Evolutionary conservation across 1,139 yeast genomes (phyloP).

Genomic region (Magnusiomyces clavatus): DNA sequence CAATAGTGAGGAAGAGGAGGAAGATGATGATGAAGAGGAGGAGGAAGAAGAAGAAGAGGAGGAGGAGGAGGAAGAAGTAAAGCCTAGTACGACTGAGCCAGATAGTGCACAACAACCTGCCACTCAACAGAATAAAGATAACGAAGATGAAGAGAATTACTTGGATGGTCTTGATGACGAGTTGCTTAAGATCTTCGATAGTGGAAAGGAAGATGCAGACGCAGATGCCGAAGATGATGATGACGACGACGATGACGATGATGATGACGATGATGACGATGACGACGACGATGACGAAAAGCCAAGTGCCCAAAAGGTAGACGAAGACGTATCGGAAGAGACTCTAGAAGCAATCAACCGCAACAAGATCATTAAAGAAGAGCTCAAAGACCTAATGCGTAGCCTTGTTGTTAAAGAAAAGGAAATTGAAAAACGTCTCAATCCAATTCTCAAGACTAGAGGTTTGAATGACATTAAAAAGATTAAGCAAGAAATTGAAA

Average conservation of each 20-base stretch:
- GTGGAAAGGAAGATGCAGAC: constrained; percentile 3
- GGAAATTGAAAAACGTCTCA: constrained; percentile 70
- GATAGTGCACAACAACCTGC: neutral
- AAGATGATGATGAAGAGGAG: constrained; percentile 21
- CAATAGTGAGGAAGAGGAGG: constrained; percentile 27
- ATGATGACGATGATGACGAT: constrained; percentile 8
- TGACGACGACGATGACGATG: constrained; percentile 8
- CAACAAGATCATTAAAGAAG: constrained; percentile 73
- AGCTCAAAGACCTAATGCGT: constrained; percentile 70
- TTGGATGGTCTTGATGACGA: neutral
- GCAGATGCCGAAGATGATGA: constrained; percentile 12
- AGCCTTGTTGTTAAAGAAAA: constrained; percentile 71
- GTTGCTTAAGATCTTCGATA: constrained; percentile 1
- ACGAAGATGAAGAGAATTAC: constrained; percentile 3
- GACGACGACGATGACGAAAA: constrained; percentile 8
- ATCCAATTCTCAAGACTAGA: constrained; percentile 82
- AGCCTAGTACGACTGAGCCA: neutral
- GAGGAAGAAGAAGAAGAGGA: constrained; percentile 23
- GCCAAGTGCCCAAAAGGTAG: constrained; percentile 40
- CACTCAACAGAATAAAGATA: constrained; percentile 3
- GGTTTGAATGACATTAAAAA: constrained; percentile 75
- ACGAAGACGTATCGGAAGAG: constrained; percentile 33
- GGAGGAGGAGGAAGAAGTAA: constrained; percentile 25
- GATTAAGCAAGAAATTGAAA: constrained; percentile 73
- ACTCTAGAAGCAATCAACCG: constrained; percentile 49